Base-by-base conservation (phyloP, 352 stramenopile genomes). In the Pythium aquatile region DNA sequence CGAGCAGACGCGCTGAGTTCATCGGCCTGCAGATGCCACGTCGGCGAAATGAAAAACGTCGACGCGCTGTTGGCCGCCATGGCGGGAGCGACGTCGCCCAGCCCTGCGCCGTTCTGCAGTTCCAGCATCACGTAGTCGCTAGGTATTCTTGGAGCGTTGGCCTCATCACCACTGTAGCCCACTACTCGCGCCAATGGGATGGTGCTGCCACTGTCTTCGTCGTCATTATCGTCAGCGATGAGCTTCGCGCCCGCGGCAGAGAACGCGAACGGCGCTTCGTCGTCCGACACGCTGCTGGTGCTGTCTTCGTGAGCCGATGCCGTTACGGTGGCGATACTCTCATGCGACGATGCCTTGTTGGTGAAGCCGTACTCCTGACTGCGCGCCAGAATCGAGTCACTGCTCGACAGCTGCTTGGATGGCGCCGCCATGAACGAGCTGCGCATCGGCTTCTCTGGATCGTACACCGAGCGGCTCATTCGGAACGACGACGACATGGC, bases 81-180 rank as follows among this genome's bases (percentile, higher is more conserved):
- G 30, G 68, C 28, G 32, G 60, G 16, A 17, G 58, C 46, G 3
- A 65, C 58, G 54, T 82, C 78, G 24, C 70, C 70, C 2, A 92
- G 60, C 3, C 82, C 85, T 0, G 80, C 79, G 17, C 81, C 79
- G 24, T 85, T 81, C 63, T 91, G 81, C 24, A 91, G 75, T 64
- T 94, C 82, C 42, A 94, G 77, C 82, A 91, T 89, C 48, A 93
- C 84, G 63, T 93, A 93, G 63, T 91, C 84, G 52, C 77, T 89
- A 53, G 77, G 77, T 60, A 88, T 88, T 6, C 63, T 26, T 14
- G 55, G 62, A 0, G 61, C 61, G 2, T 67, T 61, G 2, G 26
- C 42, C 1, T 70, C 62, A 2, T 72, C 63, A 6, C 63, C 42
- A 29, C 44, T 51, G 9, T 72, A 33, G 20, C 73, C 76, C 9